Base-by-base conservation (phyloP, 2,329 filamentous ascomycete genomes). In the Verticillium albo-atrum region DNA sequence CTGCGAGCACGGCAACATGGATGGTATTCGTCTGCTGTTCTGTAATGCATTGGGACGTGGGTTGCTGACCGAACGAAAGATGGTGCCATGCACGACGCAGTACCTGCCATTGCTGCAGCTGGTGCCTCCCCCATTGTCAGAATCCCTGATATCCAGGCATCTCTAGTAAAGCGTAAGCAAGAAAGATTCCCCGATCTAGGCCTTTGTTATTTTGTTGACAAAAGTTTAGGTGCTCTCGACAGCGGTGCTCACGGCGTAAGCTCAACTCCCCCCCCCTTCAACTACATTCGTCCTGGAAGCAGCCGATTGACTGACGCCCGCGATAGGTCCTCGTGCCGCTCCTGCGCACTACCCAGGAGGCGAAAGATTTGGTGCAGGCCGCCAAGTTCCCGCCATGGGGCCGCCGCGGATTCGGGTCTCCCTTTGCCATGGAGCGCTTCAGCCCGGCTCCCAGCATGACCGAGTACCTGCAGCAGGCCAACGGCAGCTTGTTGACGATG, bases 401-500 rank as follows among this genome's bases (percentile, higher is more conserved):
- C 20, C 72, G 75, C 34, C 76, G 83, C 14, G 83, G 83, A 2
- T 81, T 84, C 57, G 83, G 83, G 3, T 84, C 82, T 17, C 82
- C 82, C 6, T 82, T 85, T 58, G 73, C 79, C 3, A 77, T 80
- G 74, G 78, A 80, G 60, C 75, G 76, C 32, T 83, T 83, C 67
- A 68, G 71, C 37, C 75, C 79, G 1, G 68, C 73, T 7, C 75
- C 81, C n/a, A 77, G 74, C 12, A 77, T 81, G 61, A 79, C 80
- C 14, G 80, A 83, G 61, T 86, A 86, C 63, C 77, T 85, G 56
- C 78, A 83, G 64, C 77, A 82, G 25, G 82, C 82, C 54, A 85
- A 86, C 66, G 76, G 78, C 9, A 78, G 78, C 30, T 76, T 89
- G 25, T 68, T 89, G 60, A 87, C 83, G 17, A 86, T 88, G 74